phyloP scores from a whole-genome alignment of 1,284 basidiomycete species.

The Ceratobasidium sp. region DNA sequence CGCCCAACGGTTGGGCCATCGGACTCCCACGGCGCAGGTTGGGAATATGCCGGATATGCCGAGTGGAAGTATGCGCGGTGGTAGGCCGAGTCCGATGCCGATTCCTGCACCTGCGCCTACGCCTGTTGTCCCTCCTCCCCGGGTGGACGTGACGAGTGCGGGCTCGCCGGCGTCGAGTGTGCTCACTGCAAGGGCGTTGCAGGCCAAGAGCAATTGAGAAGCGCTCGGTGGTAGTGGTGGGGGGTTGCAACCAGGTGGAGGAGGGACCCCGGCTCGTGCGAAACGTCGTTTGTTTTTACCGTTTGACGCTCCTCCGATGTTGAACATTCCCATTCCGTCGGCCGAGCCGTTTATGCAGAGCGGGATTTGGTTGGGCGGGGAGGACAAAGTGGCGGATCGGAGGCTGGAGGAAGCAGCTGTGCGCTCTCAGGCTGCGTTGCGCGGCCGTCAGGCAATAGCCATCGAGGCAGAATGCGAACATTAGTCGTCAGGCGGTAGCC shows the following conservation, averaged over 20 bases:
- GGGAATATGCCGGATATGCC: constrained; percentile 37
- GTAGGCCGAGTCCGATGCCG: constrained; percentile 46
- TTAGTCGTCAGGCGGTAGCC: too few relatives aligned
- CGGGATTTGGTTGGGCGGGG: constrained; percentile 62
- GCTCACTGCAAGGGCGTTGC: constrained; percentile 24
- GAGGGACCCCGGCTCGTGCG: constrained; percentile 7
- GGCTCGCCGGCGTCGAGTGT: constrained; percentile 39
- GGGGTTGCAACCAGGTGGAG: not conserved
- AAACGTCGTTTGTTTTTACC: constrained; percentile 81
- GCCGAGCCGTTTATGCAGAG: constrained; percentile 72
- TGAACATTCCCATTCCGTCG: constrained; percentile 66
- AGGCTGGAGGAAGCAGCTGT: constrained; percentile 52
- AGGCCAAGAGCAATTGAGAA: constrained; percentile 15
- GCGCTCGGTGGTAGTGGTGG: not conserved
- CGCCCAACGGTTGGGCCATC: constrained; percentile 28
- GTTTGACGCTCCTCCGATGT: constrained; percentile 67
- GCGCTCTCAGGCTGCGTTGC: constrained; percentile 69
- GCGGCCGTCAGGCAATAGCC: constrained; percentile 86
- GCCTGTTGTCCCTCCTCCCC: constrained; percentile 49
- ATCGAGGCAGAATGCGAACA: too few relatives aligned
- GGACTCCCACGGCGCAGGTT: not conserved
- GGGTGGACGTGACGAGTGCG: constrained; percentile 47
- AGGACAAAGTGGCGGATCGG: constrained; percentile 57
- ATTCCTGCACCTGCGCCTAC: too few relatives aligned
- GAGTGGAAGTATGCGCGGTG: constrained; percentile 25